phyloP scores from a whole-genome alignment of 2,329 filamentous ascomycete species.

The Rhexocercosporidium sp. region DNA sequence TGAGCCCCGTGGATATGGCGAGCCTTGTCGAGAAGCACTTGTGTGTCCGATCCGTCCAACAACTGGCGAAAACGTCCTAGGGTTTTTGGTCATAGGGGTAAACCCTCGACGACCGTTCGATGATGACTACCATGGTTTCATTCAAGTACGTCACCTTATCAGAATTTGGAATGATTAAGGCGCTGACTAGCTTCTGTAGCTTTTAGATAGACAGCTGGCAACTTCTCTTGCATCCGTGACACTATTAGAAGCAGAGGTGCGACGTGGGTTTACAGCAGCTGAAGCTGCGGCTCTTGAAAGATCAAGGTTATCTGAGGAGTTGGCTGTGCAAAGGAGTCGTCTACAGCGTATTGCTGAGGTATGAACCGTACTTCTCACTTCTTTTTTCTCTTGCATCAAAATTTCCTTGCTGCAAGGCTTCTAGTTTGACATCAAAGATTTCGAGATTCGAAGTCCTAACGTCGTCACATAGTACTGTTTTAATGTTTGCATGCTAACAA shows the following conservation, averaged over 20 bases:
- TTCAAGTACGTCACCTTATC: slow-evolving; percentile 40
- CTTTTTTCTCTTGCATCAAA: not conserved
- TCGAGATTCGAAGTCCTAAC: not conserved
- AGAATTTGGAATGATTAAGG: slow-evolving; percentile 56
- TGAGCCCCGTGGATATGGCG: slow-evolving; percentile 73
- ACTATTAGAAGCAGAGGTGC: slow-evolving; percentile 81
- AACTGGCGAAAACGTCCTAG: slow-evolving; percentile 68
- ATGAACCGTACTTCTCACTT: slow-evolving; percentile 47
- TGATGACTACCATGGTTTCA: slow-evolving; percentile 72
- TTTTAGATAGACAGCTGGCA: slow-evolving; percentile 66
- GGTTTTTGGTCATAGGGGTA: slow-evolving; percentile 71
- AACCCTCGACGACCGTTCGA: slow-evolving; percentile 76
- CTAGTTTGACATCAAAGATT: not conserved
- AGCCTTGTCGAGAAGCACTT: slow-evolving; percentile 72
- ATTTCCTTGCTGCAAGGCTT: not conserved
- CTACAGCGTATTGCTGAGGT: slow-evolving; percentile 75
- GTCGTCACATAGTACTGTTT: not conserved
- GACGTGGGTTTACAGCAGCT: slow-evolving; percentile 72
- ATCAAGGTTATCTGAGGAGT: slow-evolving; percentile 34
- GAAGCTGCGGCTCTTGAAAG: slow-evolving; percentile 72
- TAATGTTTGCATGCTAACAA: not conserved
- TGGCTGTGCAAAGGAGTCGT: slow-evolving; percentile 34
- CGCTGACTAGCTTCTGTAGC: slow-evolving; percentile 53
- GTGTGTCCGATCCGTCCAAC: slow-evolving; percentile 71
- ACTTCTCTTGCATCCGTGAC: slow-evolving; percentile 83